A percentile compares a stretch with the other conserved stretches of the same genome.
Evolutionary conservation across 345 rosid genomes (phyloP).

Genomic region (Aquilaria malaccensis): DNA sequence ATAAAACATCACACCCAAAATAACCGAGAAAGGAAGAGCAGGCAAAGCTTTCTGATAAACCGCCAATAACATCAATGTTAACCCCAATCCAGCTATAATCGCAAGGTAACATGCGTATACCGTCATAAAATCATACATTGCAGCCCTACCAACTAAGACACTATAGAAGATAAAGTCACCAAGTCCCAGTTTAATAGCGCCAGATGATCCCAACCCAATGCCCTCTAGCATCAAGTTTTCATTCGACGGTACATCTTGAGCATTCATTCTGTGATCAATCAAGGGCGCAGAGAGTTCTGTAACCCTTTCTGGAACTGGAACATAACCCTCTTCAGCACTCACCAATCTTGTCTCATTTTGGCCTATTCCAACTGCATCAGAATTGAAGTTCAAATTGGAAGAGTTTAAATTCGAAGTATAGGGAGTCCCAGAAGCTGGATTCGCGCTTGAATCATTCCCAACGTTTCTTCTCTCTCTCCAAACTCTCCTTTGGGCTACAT

Average conservation of each 20-base stretch:
- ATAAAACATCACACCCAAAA: slow-evolving; percentile 77
- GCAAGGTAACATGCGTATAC: slow-evolving; percentile 93
- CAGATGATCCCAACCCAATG: slow-evolving; percentile 80
- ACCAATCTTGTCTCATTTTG: slow-evolving; percentile 18
- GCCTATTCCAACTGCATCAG: slow-evolving; percentile 8
- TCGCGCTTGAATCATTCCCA: slow-evolving; percentile 14
- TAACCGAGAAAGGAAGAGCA: slow-evolving; percentile 84
- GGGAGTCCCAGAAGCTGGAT: slow-evolving; percentile 12
- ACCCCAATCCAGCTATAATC: slow-evolving; percentile 84
- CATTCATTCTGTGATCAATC: slow-evolving; percentile 34
- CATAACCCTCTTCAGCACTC: slow-evolving; percentile 31
- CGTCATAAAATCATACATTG: slow-evolving; percentile 92
- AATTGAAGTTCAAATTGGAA: slow-evolving; percentile 13
- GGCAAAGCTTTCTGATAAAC: slow-evolving; percentile 86
- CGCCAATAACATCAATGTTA: slow-evolving; percentile 78
- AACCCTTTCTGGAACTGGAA: slow-evolving; percentile 21
- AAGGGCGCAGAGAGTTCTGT: slow-evolving; percentile 58
- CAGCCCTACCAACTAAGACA: slow-evolving; percentile 90
- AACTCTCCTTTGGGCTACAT: slow-evolving; percentile 44
- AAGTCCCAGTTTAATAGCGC: slow-evolving; percentile 87
- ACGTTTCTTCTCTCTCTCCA: slow-evolving; percentile 61
- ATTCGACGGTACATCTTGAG: slow-evolving; percentile 19
- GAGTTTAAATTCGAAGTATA: slow-evolving; percentile 9
- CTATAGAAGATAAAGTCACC: slow-evolving; percentile 97
- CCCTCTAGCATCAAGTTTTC: slow-evolving; percentile 69